A percentile compares a stretch with the other conserved stretches of the same genome.
Evolutionary conservation across 78 protist genomes (phyloP).

Genomic region (Diacronema lutheri): DNA sequence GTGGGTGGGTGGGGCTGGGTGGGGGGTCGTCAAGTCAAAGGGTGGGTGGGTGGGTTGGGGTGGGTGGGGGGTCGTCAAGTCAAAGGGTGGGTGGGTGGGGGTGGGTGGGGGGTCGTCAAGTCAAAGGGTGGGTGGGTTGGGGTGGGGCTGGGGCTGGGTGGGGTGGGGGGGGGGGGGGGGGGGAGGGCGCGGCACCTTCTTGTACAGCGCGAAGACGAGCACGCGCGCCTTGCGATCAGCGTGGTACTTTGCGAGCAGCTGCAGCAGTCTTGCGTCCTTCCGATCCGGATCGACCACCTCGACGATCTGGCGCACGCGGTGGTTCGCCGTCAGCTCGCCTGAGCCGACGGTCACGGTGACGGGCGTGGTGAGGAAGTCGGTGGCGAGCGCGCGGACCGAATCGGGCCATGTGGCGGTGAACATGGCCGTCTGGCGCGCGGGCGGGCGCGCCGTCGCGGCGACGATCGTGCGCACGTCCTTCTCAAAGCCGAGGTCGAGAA

Average conservation of each 20-base stretch:
- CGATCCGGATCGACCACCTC: not conserved
- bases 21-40: too few species aligned
- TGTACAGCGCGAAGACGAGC: conserved; percentile 14
- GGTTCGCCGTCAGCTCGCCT: not conserved
- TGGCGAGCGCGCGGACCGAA: not conserved
- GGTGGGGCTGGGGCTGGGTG: too few species aligned
- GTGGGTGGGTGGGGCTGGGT: too few species aligned
- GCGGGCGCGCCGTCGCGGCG: not conserved
- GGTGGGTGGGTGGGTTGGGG: too few species aligned
- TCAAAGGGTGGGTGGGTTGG: too few species aligned
- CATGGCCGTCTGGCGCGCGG: conserved; percentile 16
- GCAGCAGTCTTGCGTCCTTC: not conserved
- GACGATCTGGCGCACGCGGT: not conserved
- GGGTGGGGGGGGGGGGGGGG: too few species aligned
- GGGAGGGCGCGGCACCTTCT: too few species aligned
- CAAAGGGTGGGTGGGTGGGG: too few species aligned
- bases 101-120: too few species aligned
- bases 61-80: too few species aligned
- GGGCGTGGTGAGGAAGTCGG: not conserved
- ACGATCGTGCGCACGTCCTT: conserved; percentile 36
- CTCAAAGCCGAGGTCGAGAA: conserved; percentile 56
- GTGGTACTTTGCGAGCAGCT: not conserved
- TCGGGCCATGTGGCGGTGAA: conserved; percentile 41
- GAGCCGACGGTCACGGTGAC: conserved; percentile 18
- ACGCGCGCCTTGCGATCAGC: not conserved